These are phyloP conservation scores for Glebionis coronaria DNA, from an alignment of 129 eudicot genomes.

Conservation along the genomic window DNA sequence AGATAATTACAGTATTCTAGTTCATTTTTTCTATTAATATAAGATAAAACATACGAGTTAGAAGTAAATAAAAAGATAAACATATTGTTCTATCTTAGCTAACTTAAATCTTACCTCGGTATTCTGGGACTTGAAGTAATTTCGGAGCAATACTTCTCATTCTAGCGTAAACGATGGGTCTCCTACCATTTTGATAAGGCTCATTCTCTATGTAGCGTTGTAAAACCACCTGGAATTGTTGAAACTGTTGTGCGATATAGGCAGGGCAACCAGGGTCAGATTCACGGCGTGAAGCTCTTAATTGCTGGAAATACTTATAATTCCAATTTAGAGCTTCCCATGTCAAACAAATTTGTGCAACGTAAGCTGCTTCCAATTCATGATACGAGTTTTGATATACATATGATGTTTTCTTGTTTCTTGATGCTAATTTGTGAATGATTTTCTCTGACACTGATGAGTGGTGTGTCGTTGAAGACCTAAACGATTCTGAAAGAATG, in stretches of 20 bases:
- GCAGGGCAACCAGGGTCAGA: slow-evolving; percentile 92
- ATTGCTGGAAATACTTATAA: slow-evolving; percentile 64
- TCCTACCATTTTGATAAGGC: slow-evolving; percentile 74
- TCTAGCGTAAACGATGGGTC: slow-evolving; percentile 81
- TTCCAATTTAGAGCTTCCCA: slow-evolving; percentile 98
- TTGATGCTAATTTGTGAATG: slow-evolving; percentile 49
- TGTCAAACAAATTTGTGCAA: slow-evolving; percentile 82
- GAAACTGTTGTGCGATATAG: slow-evolving; percentile 81
- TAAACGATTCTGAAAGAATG: slow-evolving; percentile 58
- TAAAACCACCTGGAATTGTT: slow-evolving; percentile 79
- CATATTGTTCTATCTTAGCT: neutral
- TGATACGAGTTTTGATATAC: slow-evolving; percentile 61
- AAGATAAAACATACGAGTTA: neutral
- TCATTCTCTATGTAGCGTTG: slow-evolving; percentile 86
- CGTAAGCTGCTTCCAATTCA: slow-evolving; percentile 82
- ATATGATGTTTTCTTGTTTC: slow-evolving; percentile 40
- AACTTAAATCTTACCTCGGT: slow-evolving; percentile 50
- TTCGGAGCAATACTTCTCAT: slow-evolving; percentile 88
- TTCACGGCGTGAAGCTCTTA: slow-evolving; percentile 52
- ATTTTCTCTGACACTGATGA: slow-evolving; percentile 82
- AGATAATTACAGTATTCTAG: neutral
- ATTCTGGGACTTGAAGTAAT: slow-evolving; percentile 95
- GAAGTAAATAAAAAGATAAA: neutral
- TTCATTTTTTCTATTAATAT: neutral
- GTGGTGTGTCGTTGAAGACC: slow-evolving; percentile 66